Percentiles rank a stretch among this genome's conserved stretches.
These are phyloP conservation scores for Parasarocladium wereldwijsianum DNA, from an alignment of 2,329 filamentous ascomycete species.

Conservation along the genomic window DNA sequence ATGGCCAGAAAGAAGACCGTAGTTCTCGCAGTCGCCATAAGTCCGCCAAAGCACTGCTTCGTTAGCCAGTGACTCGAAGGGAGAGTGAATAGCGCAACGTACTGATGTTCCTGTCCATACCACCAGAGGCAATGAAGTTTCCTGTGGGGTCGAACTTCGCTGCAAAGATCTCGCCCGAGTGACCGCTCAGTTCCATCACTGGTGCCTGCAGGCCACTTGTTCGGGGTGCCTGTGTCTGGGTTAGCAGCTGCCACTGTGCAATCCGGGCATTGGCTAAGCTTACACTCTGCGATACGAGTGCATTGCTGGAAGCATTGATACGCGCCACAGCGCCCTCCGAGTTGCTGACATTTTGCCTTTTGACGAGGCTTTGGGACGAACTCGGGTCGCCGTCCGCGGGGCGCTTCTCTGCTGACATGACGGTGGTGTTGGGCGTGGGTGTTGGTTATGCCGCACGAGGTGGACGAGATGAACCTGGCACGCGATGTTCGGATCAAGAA, in stretches of 20 bases:
- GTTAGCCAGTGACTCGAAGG: slow-evolving; percentile 6
- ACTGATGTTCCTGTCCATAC: slow-evolving; percentile 89
- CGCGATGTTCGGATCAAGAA: no score
- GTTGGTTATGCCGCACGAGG: not conserved
- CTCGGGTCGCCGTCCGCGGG: slow-evolving; percentile 75
- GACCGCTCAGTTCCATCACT: slow-evolving; percentile 82
- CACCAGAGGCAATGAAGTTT: slow-evolving; percentile 80
- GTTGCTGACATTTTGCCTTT: slow-evolving; percentile 60
- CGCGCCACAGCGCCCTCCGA: slow-evolving; percentile 33
- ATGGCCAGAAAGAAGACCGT: slow-evolving; percentile 76
- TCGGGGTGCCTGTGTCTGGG: slow-evolving; percentile 46
- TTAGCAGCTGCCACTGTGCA: slow-evolving; percentile 6
- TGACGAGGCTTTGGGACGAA: slow-evolving; percentile 69
- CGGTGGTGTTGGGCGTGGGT: no score
- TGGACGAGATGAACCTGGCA: not conserved
- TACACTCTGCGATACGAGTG: slow-evolving; percentile 38
- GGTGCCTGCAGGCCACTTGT: slow-evolving; percentile 78
- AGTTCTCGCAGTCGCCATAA: slow-evolving; percentile 87
- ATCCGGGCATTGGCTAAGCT: slow-evolving; percentile 9
- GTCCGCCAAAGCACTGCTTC: slow-evolving; percentile 77
- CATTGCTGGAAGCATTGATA: slow-evolving; percentile 32
- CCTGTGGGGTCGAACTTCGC: slow-evolving; percentile 83
- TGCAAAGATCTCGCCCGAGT: slow-evolving; percentile 76
- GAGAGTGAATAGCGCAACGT: slow-evolving; percentile 17
- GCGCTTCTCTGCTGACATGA: slow-evolving; percentile 84